phyloP scores from a whole-genome alignment of 2,329 filamentous ascomycete genomes.

The Pyrenophora seminiperda region DNA sequence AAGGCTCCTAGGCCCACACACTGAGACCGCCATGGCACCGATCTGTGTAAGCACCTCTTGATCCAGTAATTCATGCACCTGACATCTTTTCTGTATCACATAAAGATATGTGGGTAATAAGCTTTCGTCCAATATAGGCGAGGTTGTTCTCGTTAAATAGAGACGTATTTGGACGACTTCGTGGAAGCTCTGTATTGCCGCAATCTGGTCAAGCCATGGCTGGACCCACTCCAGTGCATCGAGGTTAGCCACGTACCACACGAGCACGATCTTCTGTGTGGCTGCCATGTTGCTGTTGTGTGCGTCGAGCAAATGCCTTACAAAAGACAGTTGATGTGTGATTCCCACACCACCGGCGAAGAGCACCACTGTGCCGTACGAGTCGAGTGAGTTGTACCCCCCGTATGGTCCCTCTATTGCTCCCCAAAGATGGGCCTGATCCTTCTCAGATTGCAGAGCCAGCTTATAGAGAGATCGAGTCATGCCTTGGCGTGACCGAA shows the following conservation, averaged over 20 bases:
- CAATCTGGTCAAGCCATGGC: constrained; percentile 81
- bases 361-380: constrained; percentile 85
- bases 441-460: constrained; percentile 57
- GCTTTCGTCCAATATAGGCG: constrained; percentile 70
- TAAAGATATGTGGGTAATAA: constrained; percentile 64
- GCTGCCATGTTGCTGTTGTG: constrained; percentile 71
- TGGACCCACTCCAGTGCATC: constrained; percentile 88
- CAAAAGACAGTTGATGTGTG: constrained; percentile 86
- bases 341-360: constrained; percentile 92
- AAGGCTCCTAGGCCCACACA: constrained; percentile 72
- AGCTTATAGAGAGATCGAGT: constrained; percentile 76
- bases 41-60: constrained; percentile 78
- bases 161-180: constrained; percentile 84
- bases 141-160: constrained; percentile 81
- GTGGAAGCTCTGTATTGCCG: constrained; percentile 74
- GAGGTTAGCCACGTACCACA: constrained; percentile 87
- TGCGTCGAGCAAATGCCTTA: constrained; percentile 64
- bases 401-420: constrained; percentile 86
- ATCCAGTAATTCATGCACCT: constrained; percentile 72
- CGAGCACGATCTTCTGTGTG: constrained; percentile 74
- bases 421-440: constrained; percentile 65
- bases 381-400: constrained; percentile 74
- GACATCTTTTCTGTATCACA: constrained; percentile 82
- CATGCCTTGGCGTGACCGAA: constrained; percentile 83
- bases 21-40: constrained; percentile 84